Evolutionary conservation across 192 early-diverging fungal species (phyloP).

Genomic region (Linnemannia hyalina): DNA sequence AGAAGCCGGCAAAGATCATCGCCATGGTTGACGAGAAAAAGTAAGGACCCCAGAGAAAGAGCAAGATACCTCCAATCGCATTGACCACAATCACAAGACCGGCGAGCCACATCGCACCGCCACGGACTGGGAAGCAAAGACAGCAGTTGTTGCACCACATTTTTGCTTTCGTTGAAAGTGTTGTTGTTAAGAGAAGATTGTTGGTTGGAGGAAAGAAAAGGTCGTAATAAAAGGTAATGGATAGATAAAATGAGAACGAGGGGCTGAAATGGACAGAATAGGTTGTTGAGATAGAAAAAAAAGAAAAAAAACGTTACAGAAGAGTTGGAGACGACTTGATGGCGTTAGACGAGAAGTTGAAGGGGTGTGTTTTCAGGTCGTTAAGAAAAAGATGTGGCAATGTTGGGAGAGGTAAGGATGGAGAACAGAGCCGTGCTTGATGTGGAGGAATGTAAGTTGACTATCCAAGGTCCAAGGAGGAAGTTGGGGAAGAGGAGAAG

Average conservation of each 20-base stretch:
- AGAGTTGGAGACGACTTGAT: not conserved
- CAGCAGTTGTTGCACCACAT: conserved; percentile 59
- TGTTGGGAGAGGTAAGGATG: not conserved
- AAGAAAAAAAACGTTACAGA: conserved; percentile 10
- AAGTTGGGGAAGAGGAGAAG: not conserved
- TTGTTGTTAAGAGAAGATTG: not conserved
- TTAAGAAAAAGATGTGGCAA: not conserved
- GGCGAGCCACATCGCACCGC: conserved; percentile 46
- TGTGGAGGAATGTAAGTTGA: conserved; percentile 1
- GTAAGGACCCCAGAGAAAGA: conserved; percentile 52
- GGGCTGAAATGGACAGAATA: not conserved
- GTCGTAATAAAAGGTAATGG: not conserved
- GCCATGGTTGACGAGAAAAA: conserved; percentile 49
- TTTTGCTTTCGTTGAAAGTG: not conserved
- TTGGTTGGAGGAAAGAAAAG: not conserved
- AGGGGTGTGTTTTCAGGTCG: not conserved
- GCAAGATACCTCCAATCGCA: conserved; percentile 34
- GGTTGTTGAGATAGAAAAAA: conserved; percentile 9
- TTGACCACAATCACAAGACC: conserved; percentile 33
- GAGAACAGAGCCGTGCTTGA: conserved; percentile 6
- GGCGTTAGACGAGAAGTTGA: not conserved
- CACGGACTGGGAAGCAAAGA: conserved; percentile 53
- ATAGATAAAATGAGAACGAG: not conserved
- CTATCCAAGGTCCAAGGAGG: not conserved
- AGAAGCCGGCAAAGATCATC: conserved; percentile 50